Conservation (phyloP, 2,329 filamentous ascomycete genomes). For the Coniochaeta sp. region DNA sequence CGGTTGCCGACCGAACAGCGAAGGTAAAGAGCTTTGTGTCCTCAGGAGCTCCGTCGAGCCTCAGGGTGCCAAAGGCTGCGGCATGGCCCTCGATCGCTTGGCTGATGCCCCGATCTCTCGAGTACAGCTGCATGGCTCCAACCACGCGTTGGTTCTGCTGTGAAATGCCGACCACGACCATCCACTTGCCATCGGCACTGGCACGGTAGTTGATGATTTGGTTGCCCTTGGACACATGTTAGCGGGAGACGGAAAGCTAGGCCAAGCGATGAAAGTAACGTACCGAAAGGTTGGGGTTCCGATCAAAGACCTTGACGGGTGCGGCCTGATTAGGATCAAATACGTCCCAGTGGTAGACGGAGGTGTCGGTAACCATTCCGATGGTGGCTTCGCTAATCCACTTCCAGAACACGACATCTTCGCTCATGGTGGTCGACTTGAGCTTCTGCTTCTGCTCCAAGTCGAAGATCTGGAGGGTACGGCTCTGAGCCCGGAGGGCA, state of each 20-base stretch:
- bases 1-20: slow-evolving; percentile 80
- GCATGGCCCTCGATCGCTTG: slow-evolving; percentile 97
- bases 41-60: slow-evolving; percentile 79
- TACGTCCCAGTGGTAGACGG: slow-evolving; percentile 97
- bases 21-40: slow-evolving; percentile 97
- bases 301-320: slow-evolving; percentile 88
- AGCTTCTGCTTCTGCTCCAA: slow-evolving; percentile 88
- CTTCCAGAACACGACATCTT: slow-evolving; percentile 98
- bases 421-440: slow-evolving; percentile 93
- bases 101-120: slow-evolving; percentile 90
- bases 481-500: slow-evolving; percentile 86
- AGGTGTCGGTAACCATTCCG: slow-evolving; percentile 82
- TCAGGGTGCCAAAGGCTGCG: slow-evolving; percentile 83
- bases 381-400: slow-evolving; percentile 90
- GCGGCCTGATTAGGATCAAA: slow-evolving; percentile 73
- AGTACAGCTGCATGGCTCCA: slow-evolving; percentile 95
- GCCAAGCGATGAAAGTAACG: slow-evolving; percentile 30
- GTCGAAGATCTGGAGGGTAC: slow-evolving; percentile 97
- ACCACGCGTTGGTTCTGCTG: slow-evolving; percentile 90
- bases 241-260: neutral
- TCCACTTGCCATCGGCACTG: slow-evolving; percentile 95
- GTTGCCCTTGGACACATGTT: slow-evolving; percentile 56
- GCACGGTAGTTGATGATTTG: slow-evolving; percentile 99
- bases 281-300: slow-evolving; percentile 83
- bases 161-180: slow-evolving; percentile 94